Evolutionary conservation across 2,329 filamentous ascomycete species (phyloP), one percentile per base, ranked within the genome.

Genomic region (Rutstroemia sp.): DNA sequence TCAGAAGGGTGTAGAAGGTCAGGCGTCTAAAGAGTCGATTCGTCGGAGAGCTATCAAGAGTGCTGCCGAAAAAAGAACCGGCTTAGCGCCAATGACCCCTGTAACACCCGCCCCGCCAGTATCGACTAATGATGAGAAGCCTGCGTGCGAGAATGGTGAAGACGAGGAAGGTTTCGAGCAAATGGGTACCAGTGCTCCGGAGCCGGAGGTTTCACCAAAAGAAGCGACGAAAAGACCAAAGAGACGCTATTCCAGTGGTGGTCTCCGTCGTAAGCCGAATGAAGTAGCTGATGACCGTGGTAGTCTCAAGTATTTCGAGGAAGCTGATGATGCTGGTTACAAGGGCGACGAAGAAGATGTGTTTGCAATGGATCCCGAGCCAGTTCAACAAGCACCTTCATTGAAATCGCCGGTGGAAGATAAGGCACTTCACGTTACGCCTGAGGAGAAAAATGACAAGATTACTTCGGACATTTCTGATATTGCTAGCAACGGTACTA

Each of bases 301-400:
- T n/a, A 81, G 88, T 61, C 77, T 96, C n/a, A 86, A 95, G 69
- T 96, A 92, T 64, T 92, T 88, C 65, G 91, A 95, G 66, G 89
- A 95, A 64, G 90, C 92, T 27, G 90, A 92, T 21, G 92, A 95
- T 66, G 84, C 85, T 44, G 88, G 83, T 2, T 91, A 92, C 71
- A 83, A 84, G 62, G 87, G 86, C 59, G 86, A 89, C 62, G 84
- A 87, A 66, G 82, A 86, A 61, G 83, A 85, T 50, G 80, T 88
- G 6, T 88, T 89, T 64, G 67, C 79, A 2, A 88, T 88, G 83
- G 86, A 88, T 64, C 78, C 63, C 5, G 68, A 68, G 45, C 67
- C 56, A 1, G 38, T 45, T 14, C 23, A 23, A 23, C 50, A 42
- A 41, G 59, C 10, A 57, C 60, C 34, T n/a, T 5, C 38, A 41